Conservation (phyloP, 2,329 filamentous ascomycete species). For the Xylaria sp. region DNA sequence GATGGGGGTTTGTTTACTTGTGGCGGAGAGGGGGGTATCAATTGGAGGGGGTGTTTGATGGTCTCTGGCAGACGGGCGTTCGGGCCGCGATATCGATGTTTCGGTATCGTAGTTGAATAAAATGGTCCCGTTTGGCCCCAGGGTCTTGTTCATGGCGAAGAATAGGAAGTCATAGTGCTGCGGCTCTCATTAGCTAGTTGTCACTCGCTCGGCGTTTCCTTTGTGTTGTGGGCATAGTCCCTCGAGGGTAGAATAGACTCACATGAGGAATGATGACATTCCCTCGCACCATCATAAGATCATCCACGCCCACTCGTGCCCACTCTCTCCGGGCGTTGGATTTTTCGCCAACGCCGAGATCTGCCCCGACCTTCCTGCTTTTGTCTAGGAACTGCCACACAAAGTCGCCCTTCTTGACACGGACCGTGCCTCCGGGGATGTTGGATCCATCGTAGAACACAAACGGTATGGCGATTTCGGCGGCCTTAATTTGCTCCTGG, state of each 20-base stretch:
- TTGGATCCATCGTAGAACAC: slow-evolving; percentile 97
- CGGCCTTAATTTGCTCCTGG: slow-evolving; percentile 87
- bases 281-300: slow-evolving; percentile 90
- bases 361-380: slow-evolving; percentile 88
- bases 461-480: slow-evolving; percentile 91
- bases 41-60: slow-evolving; percentile 50
- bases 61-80: slow-evolving; percentile 34
- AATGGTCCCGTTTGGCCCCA: slow-evolving; percentile 75
- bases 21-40: slow-evolving; percentile 53
- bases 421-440: slow-evolving; percentile 83
- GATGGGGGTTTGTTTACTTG: slow-evolving; percentile 58
- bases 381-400: slow-evolving; percentile 94
- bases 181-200: slow-evolving; percentile 39
- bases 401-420: slow-evolving; percentile 91
- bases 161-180: slow-evolving; percentile 98
- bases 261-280: slow-evolving; percentile 95
- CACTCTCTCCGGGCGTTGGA: slow-evolving; percentile 80
- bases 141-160: slow-evolving; percentile 89
- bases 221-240: neutral
- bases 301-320: slow-evolving; percentile 94
- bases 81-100: slow-evolving; percentile 50
- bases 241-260: slow-evolving; percentile 55
- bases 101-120: slow-evolving; percentile 81
- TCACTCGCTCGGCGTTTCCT: slow-evolving; percentile 15
- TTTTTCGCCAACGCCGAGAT: slow-evolving; percentile 78